phyloP scores from a whole-genome alignment of 768 basidiomycete species.

The Pisolithus sp. region DNA sequence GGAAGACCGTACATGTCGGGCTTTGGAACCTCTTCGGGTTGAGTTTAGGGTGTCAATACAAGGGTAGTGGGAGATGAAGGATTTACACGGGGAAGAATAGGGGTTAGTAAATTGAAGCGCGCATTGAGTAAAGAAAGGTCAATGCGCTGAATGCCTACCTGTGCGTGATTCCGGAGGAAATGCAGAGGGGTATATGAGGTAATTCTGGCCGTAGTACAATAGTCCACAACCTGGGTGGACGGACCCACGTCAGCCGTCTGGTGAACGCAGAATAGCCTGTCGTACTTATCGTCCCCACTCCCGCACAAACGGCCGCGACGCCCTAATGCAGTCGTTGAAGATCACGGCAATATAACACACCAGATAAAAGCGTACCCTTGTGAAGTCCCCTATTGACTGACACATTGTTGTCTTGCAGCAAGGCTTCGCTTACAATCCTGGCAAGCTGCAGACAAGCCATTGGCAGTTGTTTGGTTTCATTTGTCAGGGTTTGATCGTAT shows the following conservation, averaged over 20 bases:
- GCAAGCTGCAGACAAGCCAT: too few relatives aligned
- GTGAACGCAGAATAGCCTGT: slow-evolving; percentile 1
- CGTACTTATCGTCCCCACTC: slow-evolving; percentile 50
- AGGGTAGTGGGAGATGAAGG: not conserved
- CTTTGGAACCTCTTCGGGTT: slow-evolving; percentile 52
- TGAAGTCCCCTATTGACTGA: too few relatives aligned
- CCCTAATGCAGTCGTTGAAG: slow-evolving; percentile 32
- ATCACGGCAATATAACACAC: too few relatives aligned
- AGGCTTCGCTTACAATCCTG: too few relatives aligned
- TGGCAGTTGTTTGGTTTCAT: too few relatives aligned
- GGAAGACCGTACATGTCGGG: slow-evolving; percentile 67
- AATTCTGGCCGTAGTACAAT: slow-evolving; percentile 82
- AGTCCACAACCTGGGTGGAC: slow-evolving; percentile 55
- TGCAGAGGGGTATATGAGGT: slow-evolving; percentile 85
- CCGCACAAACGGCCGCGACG: slow-evolving; percentile 48
- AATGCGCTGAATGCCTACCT: slow-evolving; percentile 36
- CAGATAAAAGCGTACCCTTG: too few relatives aligned
- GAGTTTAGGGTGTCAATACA: not conserved
- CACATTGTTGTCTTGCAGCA: too few relatives aligned
- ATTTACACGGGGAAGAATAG: not conserved
- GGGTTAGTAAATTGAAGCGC: not conserved
- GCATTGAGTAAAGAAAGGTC: not conserved
- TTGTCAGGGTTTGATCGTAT: too few relatives aligned
- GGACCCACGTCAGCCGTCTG: not conserved
- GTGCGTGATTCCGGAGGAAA: slow-evolving; percentile 75